Evolutionary conservation across 1,284 basidiomycete genomes (phyloP).

Genomic region (Limonomyces culmigenus): DNA sequence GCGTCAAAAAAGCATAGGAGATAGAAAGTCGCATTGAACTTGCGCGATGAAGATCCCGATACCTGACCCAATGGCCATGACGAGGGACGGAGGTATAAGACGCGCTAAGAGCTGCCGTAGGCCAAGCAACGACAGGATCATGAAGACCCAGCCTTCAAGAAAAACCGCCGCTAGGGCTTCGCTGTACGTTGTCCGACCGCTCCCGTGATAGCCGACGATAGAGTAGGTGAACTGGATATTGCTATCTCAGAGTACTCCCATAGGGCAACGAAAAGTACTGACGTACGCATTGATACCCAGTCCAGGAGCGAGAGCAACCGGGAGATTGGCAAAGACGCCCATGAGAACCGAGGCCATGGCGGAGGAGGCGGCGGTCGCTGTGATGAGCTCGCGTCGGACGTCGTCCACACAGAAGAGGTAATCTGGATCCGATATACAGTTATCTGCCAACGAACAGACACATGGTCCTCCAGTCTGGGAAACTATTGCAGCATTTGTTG

Average conservation of each 20-base stretch:
- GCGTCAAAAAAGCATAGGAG: too few species aligned
- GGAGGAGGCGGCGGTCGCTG: conserved; percentile 63
- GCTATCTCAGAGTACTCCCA: too few species aligned
- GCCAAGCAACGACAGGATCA: conserved; percentile 68
- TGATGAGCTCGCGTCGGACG: conserved; percentile 58
- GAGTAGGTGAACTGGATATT: conserved; percentile 73
- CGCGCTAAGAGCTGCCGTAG: conserved; percentile 84
- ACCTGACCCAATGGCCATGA: conserved; percentile 72
- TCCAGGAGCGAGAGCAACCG: conserved; percentile 68
- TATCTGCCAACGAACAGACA: conserved; percentile 39
- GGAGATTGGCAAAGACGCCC: conserved; percentile 74
- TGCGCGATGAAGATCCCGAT: conserved; percentile 80
- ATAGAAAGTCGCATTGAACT: too few species aligned
- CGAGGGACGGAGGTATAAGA: conserved; percentile 76
- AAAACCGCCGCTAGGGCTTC: conserved; percentile 84
- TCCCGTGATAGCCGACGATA: conserved; percentile 71
- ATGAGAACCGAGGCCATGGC: conserved; percentile 67
- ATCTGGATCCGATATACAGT: conserved; percentile 34
- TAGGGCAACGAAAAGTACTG: conserved; percentile 17
- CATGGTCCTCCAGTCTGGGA: conserved; percentile 70
- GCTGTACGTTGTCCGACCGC: conserved; percentile 59
- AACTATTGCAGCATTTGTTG: conserved; percentile 70
- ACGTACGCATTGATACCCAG: conserved; percentile 76
- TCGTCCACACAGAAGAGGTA: conserved; percentile 54
- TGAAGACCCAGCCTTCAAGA: conserved; percentile 79